Conservation (phyloP, 371 early-diverging fungal genomes). For the Encephalitozoon intestinalis region DNA sequence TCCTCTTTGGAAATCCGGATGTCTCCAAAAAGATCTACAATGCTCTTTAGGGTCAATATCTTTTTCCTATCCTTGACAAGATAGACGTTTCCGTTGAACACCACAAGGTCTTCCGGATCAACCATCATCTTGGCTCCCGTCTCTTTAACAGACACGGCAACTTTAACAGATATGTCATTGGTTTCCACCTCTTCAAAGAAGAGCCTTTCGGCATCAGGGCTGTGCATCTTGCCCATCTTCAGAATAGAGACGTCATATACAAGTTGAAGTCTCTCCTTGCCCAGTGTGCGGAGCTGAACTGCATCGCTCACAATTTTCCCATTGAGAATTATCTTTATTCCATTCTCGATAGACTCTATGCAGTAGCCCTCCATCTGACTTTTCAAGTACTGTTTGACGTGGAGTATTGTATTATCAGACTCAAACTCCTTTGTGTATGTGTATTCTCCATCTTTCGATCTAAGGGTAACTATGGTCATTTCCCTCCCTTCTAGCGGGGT, state of each 20-base stretch:
- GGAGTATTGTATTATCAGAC: background rate
- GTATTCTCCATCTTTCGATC: background rate
- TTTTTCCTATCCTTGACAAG: constrained; percentile 10
- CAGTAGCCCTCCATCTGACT: background rate
- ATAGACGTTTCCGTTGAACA: background rate
- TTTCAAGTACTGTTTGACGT: background rate
- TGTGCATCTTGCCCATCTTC: background rate
- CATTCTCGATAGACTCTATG: background rate
- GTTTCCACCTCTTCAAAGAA: background rate
- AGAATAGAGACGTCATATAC: background rate
- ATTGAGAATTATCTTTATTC: background rate
- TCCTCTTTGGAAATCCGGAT: constrained; percentile 17
- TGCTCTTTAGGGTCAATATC: constrained; percentile 2
- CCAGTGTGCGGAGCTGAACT: background rate
- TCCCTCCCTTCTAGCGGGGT: background rate
- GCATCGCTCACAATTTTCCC: background rate
- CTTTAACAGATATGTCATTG: background rate
- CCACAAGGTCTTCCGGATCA: constrained; percentile 1
- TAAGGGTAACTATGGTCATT: background rate
- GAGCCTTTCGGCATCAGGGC: no score
- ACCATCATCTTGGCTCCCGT: background rate
- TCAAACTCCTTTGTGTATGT: constrained; percentile 10
- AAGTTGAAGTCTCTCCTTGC: background rate
- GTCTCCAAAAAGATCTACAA: background rate
- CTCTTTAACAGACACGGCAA: background rate